These are phyloP conservation scores for Stephania cephalantha DNA, from an alignment of 164 flowering plant species.

Conservation along the genomic window DNA sequence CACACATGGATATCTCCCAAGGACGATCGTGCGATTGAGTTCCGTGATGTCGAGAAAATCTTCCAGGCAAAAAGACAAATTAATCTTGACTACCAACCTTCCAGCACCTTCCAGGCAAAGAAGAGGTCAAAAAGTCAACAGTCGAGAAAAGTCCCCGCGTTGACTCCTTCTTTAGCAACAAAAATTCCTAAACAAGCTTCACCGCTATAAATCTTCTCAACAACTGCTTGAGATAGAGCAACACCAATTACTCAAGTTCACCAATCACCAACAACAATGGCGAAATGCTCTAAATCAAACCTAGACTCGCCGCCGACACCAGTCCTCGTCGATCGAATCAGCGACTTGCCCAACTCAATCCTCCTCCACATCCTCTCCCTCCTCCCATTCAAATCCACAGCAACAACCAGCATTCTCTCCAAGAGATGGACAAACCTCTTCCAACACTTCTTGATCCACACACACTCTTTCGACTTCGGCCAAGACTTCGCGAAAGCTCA, in stretches of 20 bases:
- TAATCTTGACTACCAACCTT: too few species aligned
- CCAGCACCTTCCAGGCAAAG: too few species aligned
- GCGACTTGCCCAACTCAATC: constrained; percentile 3
- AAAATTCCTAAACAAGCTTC: neutral
- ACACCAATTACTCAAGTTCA: too few species aligned
- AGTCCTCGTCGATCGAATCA: neutral
- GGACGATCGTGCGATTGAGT: too few species aligned
- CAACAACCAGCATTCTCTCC: constrained; percentile 7
- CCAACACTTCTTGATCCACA: neutral
- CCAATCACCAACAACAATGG: neutral
- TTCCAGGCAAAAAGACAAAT: too few species aligned
- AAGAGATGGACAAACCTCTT: constrained; percentile 12
- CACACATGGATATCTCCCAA: too few species aligned
- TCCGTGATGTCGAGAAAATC: too few species aligned
- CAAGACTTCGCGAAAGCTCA: constrained; percentile 1
- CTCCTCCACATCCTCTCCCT: constrained; percentile 11
- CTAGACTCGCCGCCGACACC: too few species aligned
- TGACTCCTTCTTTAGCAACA: neutral
- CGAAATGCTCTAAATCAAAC: neutral
- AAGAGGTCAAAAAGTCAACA: neutral
- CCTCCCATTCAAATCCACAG: constrained; percentile 7
- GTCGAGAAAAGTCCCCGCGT: neutral
- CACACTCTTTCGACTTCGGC: constrained; percentile 4
- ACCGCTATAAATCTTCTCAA: neutral
- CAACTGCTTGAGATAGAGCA: neutral